A percentile compares a stretch with the other conserved stretches of the same genome.
Evolutionary conservation across 257 asterid genomes (phyloP).

Genomic region (Haberlea rhodopensis): DNA sequence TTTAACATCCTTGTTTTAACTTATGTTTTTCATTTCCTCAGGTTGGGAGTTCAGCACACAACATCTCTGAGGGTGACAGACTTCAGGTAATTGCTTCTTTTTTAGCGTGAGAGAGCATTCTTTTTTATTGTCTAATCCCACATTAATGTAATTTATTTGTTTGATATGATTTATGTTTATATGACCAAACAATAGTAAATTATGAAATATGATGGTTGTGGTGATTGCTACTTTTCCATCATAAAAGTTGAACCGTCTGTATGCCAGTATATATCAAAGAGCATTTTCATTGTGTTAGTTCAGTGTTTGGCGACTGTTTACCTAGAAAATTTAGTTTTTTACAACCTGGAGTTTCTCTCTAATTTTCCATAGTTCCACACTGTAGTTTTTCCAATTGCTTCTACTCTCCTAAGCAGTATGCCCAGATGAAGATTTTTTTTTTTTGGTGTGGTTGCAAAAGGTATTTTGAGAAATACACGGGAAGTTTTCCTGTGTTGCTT

Average conservation of each 20-base stretch:
- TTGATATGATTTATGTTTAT: neutral
- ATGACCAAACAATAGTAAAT: neutral
- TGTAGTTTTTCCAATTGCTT: neutral
- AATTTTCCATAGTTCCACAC: neutral
- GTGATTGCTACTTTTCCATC: neutral
- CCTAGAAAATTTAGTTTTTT: neutral
- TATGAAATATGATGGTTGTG: neutral
- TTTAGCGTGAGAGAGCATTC: neutral
- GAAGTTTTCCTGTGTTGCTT: neutral
- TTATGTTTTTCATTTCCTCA: constrained; percentile 22
- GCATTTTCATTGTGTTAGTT: neutral
- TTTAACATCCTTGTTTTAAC: constrained; percentile 4
- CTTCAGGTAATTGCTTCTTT: constrained; percentile 35
- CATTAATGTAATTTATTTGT: neutral
- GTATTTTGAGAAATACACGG: neutral
- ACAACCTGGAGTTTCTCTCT: neutral
- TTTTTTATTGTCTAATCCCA: neutral
- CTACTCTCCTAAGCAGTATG: neutral
- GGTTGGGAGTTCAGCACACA: constrained; percentile 39
- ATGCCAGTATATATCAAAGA: neutral
- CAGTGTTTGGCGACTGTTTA: neutral
- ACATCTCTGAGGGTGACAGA: constrained; percentile 35
- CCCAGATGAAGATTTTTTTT: neutral
- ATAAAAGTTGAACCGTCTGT: neutral
- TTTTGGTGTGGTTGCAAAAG: neutral